Evolutionary conservation across 495 filamentous ascomycete genomes (phyloP).

Genomic region (Penicillium lividum): DNA sequence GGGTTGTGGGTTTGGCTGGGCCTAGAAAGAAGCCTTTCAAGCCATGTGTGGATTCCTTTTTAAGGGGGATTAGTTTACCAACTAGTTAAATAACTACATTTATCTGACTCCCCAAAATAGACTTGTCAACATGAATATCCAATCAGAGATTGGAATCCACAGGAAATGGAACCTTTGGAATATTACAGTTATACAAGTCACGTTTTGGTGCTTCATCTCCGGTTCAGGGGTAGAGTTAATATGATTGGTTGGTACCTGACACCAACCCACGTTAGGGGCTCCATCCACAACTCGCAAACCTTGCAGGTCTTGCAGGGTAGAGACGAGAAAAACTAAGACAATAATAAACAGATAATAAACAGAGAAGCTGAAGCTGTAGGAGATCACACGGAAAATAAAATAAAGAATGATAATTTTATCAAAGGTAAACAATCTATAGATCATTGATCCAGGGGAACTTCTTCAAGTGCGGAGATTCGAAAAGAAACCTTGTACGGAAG

Average conservation of each 20-base stretch:
- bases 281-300: neutral
- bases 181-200: neutral
- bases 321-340: neutral
- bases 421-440: neutral
- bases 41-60: neutral
- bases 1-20: neutral
- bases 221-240: slow-evolving; percentile 24
- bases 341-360: neutral
- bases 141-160: neutral
- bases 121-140: neutral
- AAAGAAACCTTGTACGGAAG: neutral
- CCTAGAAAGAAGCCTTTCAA: neutral
- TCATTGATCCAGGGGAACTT: neutral
- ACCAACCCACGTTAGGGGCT: slow-evolving; percentile 17
- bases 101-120: neutral
- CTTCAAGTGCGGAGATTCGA: slow-evolving; percentile 3
- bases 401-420: too few relatives aligned
- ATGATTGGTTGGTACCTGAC: slow-evolving; percentile 41
- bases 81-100: too few relatives aligned
- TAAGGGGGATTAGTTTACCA: neutral
- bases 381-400: too few relatives aligned
- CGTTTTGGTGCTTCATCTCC: slow-evolving; percentile 16
- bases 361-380: neutral
- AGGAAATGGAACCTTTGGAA: neutral
- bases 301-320: neutral